Conservation (phyloP, 106 monocot species). For the Dioscorea alata region DNA sequence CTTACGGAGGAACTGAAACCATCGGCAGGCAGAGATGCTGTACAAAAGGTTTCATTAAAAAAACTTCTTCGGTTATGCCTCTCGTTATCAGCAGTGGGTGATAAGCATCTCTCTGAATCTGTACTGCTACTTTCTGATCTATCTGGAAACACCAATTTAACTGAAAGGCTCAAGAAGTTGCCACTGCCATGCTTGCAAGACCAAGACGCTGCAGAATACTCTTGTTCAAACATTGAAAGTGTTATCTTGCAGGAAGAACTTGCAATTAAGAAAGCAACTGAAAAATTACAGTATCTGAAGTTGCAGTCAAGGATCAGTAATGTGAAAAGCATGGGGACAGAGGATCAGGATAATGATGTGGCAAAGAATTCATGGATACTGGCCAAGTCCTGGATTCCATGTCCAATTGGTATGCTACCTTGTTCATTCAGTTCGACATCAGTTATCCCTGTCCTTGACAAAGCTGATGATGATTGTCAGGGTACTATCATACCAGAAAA, state of each 20-base stretch:
- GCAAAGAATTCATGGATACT: slow-evolving; percentile 38
- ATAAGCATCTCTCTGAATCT: slow-evolving; percentile 50
- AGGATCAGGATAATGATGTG: not conserved
- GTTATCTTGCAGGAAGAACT: slow-evolving; percentile 31
- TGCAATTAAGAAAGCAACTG: slow-evolving; percentile 35
- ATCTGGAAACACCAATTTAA: slow-evolving; percentile 21
- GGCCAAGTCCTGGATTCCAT: slow-evolving; percentile 63
- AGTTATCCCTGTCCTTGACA: slow-evolving; percentile 50
- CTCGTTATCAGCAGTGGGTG: slow-evolving; percentile 35
- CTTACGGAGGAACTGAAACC: slow-evolving; percentile 17
- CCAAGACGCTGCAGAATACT: not conserved
- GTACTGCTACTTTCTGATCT: slow-evolving; percentile 48
- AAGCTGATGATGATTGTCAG: not conserved
- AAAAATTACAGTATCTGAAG: slow-evolving; percentile 41
- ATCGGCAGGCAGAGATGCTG: slow-evolving; percentile 16
- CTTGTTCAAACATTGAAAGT: slow-evolving; percentile 5
- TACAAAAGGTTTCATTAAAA: slow-evolving; percentile 37
- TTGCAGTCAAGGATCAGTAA: slow-evolving; percentile 6
- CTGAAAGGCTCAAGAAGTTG: slow-evolving; percentile 50
- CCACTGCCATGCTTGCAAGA: slow-evolving; percentile 14
- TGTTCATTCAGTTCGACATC: slow-evolving; percentile 58
- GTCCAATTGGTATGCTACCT: slow-evolving; percentile 82
- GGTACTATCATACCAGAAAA: not conserved
- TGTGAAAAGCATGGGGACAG: not conserved
- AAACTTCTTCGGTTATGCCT: slow-evolving; percentile 61